Evolutionary conservation across 768 basidiomycete genomes (phyloP), one percentile per base, ranked within the genome.

Genomic region (Panus rudis): DNA sequence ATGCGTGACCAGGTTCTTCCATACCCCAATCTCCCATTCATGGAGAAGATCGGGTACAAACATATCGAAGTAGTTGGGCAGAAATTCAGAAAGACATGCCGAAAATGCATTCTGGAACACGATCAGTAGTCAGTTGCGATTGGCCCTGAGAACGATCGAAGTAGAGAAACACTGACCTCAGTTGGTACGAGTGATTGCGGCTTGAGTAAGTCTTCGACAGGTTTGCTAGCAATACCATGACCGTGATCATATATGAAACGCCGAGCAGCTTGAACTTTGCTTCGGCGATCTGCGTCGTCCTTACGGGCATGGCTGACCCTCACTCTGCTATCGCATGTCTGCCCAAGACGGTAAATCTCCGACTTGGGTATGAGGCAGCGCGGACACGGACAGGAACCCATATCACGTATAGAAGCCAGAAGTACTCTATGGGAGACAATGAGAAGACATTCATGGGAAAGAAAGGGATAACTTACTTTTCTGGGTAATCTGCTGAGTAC

Each of bases 301-400:
- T 41, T 25, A 4, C 52, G 53, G 10, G 32, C 20, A 10, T 40
- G 12, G 0, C 24, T 8, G 6, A 22, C 32, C 6, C 47, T n/a
- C 20, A 21, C 43, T 5, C 30, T 22, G 7, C 44, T 43, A 42
- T 68, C 64, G 4, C 20, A 39, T 23, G 47, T 37, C 5, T 46
- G 42, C 1, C 70, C 69, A 14, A 72, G 34, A 0, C 40, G 34
- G 25, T 57, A 46, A 5, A 72, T 47, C 1, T 58, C 31, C 1
- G 48, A 41, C 40, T 64, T 67, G 6, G 31, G 32, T 19, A 65
- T 46, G 0, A 62, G 44, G 41, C 71, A 72, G 0, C 60, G 50
- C 0, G 68, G 68, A 46, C 71, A 73, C 13, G 64, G 67, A 35
- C 60, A 71, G 0, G 47, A 8, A 1, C 66, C 72, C 12, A 63